phyloP scores from a whole-genome alignment of 2,329 filamentous ascomycete species.

The Pestalotiopsis sp. region DNA sequence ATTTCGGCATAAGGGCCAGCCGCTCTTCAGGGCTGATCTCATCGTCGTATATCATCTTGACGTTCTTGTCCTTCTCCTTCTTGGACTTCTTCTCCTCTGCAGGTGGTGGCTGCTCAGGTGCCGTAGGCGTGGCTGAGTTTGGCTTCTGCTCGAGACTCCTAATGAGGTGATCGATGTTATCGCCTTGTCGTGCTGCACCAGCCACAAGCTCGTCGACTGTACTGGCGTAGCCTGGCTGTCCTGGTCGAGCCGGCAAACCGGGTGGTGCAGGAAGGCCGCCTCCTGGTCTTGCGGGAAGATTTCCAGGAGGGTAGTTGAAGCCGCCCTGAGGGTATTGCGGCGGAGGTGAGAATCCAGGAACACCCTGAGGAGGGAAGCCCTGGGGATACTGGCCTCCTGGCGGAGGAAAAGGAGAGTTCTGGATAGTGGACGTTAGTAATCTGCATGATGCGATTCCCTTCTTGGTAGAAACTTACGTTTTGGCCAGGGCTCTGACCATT shows the following conservation, averaged over 20 bases:
- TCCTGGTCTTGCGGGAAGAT: slow-evolving; percentile 49
- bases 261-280: slow-evolving; percentile 40
- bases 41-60: slow-evolving; percentile 80
- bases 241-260: slow-evolving; percentile 47
- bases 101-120: slow-evolving; percentile 28
- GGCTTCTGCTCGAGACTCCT: slow-evolving; percentile 60
- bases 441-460: background rate
- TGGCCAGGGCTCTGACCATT: slow-evolving; percentile 53
- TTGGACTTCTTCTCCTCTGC: slow-evolving; percentile 66
- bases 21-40: slow-evolving; percentile 85
- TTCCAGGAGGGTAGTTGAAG: slow-evolving; percentile 39
- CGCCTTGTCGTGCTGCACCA: slow-evolving; percentile 47
- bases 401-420: slow-evolving; percentile 47
- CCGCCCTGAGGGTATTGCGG: slow-evolving; percentile 37
- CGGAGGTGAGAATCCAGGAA: slow-evolving; percentile 36
- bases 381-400: slow-evolving; percentile 38
- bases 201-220: slow-evolving; percentile 51
- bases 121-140: slow-evolving; percentile 22
- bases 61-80: slow-evolving; percentile 69
- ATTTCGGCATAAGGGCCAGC: slow-evolving; percentile 78
- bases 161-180: slow-evolving; percentile 68
- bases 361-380: slow-evolving; percentile 40
- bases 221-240: slow-evolving; percentile 34
- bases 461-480: slow-evolving; percentile 34
- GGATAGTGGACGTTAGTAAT: slow-evolving; percentile 1